Conservation (phyloP, 805 yeast species). For the Myxozyma geophila region DNA sequence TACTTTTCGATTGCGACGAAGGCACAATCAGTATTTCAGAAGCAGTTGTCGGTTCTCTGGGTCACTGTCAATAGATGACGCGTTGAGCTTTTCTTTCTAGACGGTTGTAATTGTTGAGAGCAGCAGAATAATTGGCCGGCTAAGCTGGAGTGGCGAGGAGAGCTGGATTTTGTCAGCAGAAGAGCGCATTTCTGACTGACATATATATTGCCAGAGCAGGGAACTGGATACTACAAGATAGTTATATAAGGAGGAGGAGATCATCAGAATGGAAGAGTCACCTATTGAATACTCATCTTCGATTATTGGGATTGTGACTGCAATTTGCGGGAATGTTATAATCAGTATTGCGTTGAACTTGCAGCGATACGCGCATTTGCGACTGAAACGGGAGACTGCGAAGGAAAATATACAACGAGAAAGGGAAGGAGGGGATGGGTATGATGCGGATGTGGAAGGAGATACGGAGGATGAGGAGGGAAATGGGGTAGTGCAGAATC, state of each 20-base stretch:
- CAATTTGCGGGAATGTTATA: slow-evolving; percentile 48
- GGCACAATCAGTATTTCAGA: too few relatives aligned
- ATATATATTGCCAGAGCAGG: too few relatives aligned
- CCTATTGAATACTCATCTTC: slow-evolving; percentile 30
- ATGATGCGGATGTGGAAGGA: slow-evolving; percentile 20
- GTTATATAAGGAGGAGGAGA: background rate
- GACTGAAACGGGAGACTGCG: slow-evolving; percentile 38
- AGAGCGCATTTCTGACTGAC: too few relatives aligned
- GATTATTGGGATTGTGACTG: slow-evolving; percentile 45
- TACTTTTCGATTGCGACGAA: too few relatives aligned
- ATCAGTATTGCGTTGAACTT: slow-evolving; percentile 49
- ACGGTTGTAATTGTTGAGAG: too few relatives aligned
- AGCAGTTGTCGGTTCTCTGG: too few relatives aligned
- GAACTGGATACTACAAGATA: too few relatives aligned
- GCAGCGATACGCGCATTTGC: slow-evolving; percentile 49
- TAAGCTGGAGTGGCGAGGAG: too few relatives aligned
- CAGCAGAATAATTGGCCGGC: too few relatives aligned
- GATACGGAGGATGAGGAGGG: background rate
- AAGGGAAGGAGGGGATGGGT: background rate
- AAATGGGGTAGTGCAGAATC: background rate
- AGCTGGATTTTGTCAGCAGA: too few relatives aligned
- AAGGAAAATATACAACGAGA: background rate
- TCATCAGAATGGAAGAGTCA: slow-evolving; percentile 7
- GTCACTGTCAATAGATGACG: too few relatives aligned
- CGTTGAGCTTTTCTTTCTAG: too few relatives aligned